A percentile compares a stretch with the other conserved stretches of the same genome.
Evolutionary conservation across 345 rosid species (phyloP).

Genomic region (Geranium rotundifolium): DNA sequence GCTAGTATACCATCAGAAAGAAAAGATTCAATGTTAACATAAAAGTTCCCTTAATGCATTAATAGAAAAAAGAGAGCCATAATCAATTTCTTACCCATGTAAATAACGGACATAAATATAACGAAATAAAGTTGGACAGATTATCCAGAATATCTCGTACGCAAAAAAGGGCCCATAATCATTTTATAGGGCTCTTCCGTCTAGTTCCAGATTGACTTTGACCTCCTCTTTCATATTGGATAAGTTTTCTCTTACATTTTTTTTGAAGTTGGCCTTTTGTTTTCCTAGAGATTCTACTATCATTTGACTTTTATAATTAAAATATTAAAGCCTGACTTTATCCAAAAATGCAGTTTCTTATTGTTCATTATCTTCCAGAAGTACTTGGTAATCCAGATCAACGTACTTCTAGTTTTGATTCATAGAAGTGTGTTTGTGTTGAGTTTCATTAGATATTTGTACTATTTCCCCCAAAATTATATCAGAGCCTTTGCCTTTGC

Average conservation of each 20-base stretch:
- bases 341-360: not conserved
- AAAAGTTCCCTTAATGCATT: not conserved
- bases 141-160: not conserved
- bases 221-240: too few relatives aligned
- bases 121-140: too few relatives aligned
- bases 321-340: not conserved
- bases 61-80: not conserved
- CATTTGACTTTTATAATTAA: too few relatives aligned
- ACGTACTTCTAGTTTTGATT: not conserved
- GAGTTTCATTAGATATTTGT: not conserved
- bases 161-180: too few relatives aligned
- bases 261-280: too few relatives aligned
- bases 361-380: not conserved
- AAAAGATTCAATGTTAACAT: not conserved
- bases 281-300: too few relatives aligned
- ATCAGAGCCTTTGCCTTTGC: too few relatives aligned
- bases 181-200: too few relatives aligned
- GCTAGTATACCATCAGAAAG: not conserved
- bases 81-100: not conserved
- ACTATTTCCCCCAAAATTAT: too few relatives aligned
- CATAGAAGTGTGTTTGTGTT: not conserved
- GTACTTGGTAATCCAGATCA: not conserved
- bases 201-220: too few relatives aligned
- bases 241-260: too few relatives aligned
- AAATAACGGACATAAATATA: not conserved